Conservation (phyloP, 257 asterid species). For the Solanum appendiculatum region DNA sequence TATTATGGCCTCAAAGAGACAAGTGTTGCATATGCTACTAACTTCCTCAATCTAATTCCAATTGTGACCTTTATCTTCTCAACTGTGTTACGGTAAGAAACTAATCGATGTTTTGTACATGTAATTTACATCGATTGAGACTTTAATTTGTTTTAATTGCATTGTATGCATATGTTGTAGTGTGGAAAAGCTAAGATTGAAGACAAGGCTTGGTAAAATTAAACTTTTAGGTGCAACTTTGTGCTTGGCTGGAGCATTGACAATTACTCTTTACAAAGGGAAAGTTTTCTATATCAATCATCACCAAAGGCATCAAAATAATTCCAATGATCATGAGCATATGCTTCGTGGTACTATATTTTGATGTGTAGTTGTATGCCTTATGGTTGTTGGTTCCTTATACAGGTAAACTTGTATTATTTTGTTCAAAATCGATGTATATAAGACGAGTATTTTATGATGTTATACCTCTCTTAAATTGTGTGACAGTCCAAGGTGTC, state of each 20-base stretch:
- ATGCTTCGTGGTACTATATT: constrained; percentile 45
- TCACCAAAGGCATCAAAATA: not conserved
- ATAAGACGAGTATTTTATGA: not conserved
- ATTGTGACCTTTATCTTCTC: constrained; percentile 39
- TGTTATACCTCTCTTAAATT: too few relatives aligned
- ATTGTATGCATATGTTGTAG: constrained; percentile 10
- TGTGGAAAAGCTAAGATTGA: constrained; percentile 27
- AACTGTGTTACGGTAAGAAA: constrained; percentile 27
- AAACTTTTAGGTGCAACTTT: constrained; percentile 32
- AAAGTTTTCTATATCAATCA: constrained; percentile 16
- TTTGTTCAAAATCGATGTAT: not conserved
- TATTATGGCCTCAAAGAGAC: constrained; percentile 63
- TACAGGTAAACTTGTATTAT: constrained; percentile 28
- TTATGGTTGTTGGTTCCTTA: constrained; percentile 44
- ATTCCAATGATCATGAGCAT: not conserved
- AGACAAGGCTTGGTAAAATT: constrained; percentile 22
- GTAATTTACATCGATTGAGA: not conserved
- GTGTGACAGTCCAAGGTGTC: constrained; percentile 28
- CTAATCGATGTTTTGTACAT: not conserved
- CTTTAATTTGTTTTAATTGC: not conserved
- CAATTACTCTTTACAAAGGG: constrained; percentile 39
- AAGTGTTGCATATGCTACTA: constrained; percentile 62
- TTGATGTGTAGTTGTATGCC: constrained; percentile 31
- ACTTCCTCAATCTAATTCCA: constrained; percentile 48
- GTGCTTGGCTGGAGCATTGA: constrained; percentile 51